Evolutionary conservation across 192 early-diverging fungal species (phyloP), one percentile per base, ranked within the genome.

Genomic region (Coemansia sp.): DNA sequence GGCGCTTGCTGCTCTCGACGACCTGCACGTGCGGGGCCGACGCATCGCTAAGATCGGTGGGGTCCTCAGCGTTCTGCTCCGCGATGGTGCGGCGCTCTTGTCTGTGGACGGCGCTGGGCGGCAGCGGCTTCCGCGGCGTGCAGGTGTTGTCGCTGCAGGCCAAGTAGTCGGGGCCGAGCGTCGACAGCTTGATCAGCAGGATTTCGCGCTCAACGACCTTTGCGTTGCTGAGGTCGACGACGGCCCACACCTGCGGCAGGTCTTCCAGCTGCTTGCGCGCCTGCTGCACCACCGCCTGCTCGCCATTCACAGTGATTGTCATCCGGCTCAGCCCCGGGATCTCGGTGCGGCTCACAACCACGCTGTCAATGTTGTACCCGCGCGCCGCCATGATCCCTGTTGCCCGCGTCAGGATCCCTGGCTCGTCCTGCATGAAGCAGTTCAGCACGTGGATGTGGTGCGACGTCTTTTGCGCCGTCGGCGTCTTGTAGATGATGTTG

Each of bases 341-440:
- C 74, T 99, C 95, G 11, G 96, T 99, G 66, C 92, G 94, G 67
- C 92, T 91, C 17, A 97, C 96, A 7, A 99, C 95, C 50, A 99
- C 84, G 49, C 93, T 93, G 66, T 99, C 96, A 72, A 99, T 99
- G 75, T 97, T 99, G 84, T 96, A 95, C 0, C 93, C 93, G 67
- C 96, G 84, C 32, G 88, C 95, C 15, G 96, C 95, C 74, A 99
- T 82, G 67, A 94, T 93, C 19, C 91, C 96, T 66, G 86, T 89
- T 4, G 91, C 84, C 49, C 89, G 85, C 64, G 87, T 88, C 63
- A 93, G 74, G 14, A 91, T 91, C 58, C 91, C 91, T 15, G 90
- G 91, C 60, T 93, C 92, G 82, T 94, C 90, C 55, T 91, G 89
- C 63, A 97, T 94, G 53, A 99, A 88, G 74, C 93, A 94, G 85